Conservation (phyloP, 2,329 filamentous ascomycete species). For the Trichophaea hybrida region DNA sequence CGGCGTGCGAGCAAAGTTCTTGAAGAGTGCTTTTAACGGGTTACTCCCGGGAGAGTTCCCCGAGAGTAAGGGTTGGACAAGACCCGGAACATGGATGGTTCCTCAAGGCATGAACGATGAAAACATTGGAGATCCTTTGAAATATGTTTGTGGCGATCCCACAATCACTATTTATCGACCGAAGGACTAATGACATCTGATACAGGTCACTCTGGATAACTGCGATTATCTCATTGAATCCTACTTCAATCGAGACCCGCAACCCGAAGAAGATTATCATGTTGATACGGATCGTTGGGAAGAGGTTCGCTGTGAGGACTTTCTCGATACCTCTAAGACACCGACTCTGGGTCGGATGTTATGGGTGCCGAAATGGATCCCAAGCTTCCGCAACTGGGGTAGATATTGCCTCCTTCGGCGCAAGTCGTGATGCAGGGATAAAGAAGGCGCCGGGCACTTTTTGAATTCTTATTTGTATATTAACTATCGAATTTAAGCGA, state of each 20-base stretch:
- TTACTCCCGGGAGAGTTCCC: slow-evolving; percentile 82
- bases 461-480: slow-evolving; percentile 1
- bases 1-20: slow-evolving; percentile 72
- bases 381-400: slow-evolving; percentile 66
- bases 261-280: slow-evolving; percentile 67
- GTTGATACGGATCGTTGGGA: slow-evolving; percentile 66
- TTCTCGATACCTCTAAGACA: slow-evolving; percentile 67
- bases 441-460: neutral
- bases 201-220: slow-evolving; percentile 48
- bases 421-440: neutral
- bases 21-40: slow-evolving; percentile 79
- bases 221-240: slow-evolving; percentile 85
- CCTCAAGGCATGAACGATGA: slow-evolving; percentile 80
- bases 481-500: slow-evolving; percentile 1
- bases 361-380: slow-evolving; percentile 60
- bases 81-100: slow-evolving; percentile 59
- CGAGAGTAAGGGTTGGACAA: slow-evolving; percentile 34
- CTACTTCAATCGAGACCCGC: slow-evolving; percentile 48
- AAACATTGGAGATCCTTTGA: slow-evolving; percentile 72
- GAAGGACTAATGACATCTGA: slow-evolving; percentile 21
- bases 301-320: slow-evolving; percentile 55
- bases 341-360: slow-evolving; percentile 58
- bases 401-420: slow-evolving; percentile 64
- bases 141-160: slow-evolving; percentile 51
- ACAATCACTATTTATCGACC: slow-evolving; percentile 11